Evolutionary conservation across 352 stramenopile genomes (phyloP).

Genomic region (Pythium plurisporium): DNA sequence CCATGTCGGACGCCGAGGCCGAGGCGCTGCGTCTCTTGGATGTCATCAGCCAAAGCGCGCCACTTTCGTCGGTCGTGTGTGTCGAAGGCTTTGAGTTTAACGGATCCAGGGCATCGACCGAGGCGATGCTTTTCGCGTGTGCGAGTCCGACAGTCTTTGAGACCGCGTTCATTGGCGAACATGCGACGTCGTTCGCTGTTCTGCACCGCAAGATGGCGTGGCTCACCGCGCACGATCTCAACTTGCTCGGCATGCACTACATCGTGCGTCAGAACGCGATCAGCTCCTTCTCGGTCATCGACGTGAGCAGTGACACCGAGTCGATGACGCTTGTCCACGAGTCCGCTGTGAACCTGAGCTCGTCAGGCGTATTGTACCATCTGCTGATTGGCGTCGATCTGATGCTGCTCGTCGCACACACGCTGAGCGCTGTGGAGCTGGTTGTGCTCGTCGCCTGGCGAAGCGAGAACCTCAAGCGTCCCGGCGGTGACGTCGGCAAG

Average conservation of each 20-base stretch:
- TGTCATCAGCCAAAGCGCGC: conserved; percentile 54
- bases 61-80: conserved; percentile 36
- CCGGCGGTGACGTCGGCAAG: conserved; percentile 28
- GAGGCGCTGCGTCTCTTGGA: conserved; percentile 39
- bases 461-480: conserved; percentile 30
- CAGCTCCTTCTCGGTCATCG: conserved; percentile 22
- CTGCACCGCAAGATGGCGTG: conserved; percentile 15
- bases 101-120: conserved; percentile 27
- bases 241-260: conserved; percentile 21
- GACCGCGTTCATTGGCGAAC: conserved; percentile 16
- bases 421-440: conserved; percentile 32
- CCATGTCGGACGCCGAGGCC: conserved; percentile 33
- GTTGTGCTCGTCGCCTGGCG: conserved; percentile 21
- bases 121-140: conserved; percentile 29
- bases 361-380: conserved; percentile 42
- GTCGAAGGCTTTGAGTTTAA: conserved; percentile 41
- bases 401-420: conserved; percentile 28
- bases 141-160: conserved; percentile 6
- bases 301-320: conserved; percentile 28
- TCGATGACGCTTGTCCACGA: conserved; percentile 31
- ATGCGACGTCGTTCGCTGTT: conserved; percentile 8
- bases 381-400: conserved; percentile 40
- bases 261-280: conserved; percentile 19
- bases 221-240: conserved; percentile 20
- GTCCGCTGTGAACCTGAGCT: conserved; percentile 36